phyloP scores from a whole-genome alignment of 2,329 filamentous ascomycete species.

The Cytospora schulzeri region DNA sequence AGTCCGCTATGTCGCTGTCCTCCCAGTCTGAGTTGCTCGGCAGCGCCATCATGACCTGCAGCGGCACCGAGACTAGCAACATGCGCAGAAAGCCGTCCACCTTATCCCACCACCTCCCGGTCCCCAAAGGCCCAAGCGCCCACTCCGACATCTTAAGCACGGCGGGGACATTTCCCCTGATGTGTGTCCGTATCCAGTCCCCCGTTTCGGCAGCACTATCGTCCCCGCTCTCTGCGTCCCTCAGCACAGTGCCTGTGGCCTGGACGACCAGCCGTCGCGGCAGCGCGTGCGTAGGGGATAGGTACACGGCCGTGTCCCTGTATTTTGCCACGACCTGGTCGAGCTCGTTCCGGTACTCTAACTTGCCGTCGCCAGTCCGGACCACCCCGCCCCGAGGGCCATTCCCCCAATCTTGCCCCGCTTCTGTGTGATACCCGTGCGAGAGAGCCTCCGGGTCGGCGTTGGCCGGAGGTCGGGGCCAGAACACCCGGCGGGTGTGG shows the following conservation, averaged over 20 bases:
- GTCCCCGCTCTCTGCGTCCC: slow-evolving; percentile 6
- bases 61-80: slow-evolving; percentile 29
- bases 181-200: slow-evolving; percentile 31
- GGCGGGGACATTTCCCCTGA: slow-evolving; percentile 30
- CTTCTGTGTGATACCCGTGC: not conserved
- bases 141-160: slow-evolving; percentile 31
- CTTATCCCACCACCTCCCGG: slow-evolving; percentile 23
- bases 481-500: not conserved
- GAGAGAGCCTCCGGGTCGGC: not conserved
- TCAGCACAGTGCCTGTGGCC: slow-evolving; percentile 27
- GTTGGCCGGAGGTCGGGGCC: not conserved
- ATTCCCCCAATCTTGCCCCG: not conserved
- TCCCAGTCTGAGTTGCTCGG: slow-evolving; percentile 28
- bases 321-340: slow-evolving; percentile 30
- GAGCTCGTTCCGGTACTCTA: slow-evolving; percentile 31
- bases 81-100: slow-evolving; percentile 25
- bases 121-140: slow-evolving; percentile 26
- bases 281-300: slow-evolving; percentile 32
- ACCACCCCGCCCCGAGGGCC: slow-evolving; percentile 1
- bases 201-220: slow-evolving; percentile 22
- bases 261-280: slow-evolving; percentile 33
- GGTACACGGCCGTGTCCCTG: slow-evolving; percentile 33
- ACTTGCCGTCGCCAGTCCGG: slow-evolving; percentile 26
- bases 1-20: slow-evolving; percentile 27
- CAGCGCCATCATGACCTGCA: slow-evolving; percentile 31